Evolutionary conservation across 306 rosid species (phyloP).

Genomic region (Rosa rugosa): DNA sequence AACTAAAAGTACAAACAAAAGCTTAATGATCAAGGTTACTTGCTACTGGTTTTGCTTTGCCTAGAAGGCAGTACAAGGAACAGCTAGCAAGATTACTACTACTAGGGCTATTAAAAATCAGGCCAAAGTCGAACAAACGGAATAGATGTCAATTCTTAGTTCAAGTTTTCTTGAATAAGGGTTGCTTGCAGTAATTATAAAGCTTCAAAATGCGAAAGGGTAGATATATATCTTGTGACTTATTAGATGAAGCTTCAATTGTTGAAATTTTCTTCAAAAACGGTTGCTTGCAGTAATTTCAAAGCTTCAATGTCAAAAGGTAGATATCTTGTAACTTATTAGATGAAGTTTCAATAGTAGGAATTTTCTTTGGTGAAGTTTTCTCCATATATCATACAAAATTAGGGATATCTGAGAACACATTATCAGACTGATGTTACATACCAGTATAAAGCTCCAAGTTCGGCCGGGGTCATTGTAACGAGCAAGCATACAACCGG

Average conservation of each 20-base stretch:
- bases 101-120: not conserved
- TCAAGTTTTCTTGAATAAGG: not conserved
- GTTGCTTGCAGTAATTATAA: not conserved
- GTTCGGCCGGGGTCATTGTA: conserved; percentile 96
- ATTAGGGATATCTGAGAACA: not conserved
- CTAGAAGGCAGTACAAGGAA: not conserved
- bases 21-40: not conserved
- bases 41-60: not conserved
- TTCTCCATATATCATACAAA: not conserved
- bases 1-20: not conserved
- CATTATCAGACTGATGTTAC: conserved; percentile 6
- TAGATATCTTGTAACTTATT: not conserved
- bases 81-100: not conserved
- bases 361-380: not conserved
- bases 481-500: conserved; percentile 86
- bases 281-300: not conserved
- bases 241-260: not conserved
- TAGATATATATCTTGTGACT: not conserved
- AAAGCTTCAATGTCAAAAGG: not conserved
- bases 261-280: not conserved
- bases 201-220: not conserved
- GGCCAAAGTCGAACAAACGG: not conserved
- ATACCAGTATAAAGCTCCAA: conserved; percentile 71
- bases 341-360: not conserved
- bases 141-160: not conserved